A percentile compares a stretch with the other conserved stretches of the same genome.
Conservation (phyloP, 2,329 filamentous ascomycete genomes). For the Hymenoscyphus fructigenus region DNA sequence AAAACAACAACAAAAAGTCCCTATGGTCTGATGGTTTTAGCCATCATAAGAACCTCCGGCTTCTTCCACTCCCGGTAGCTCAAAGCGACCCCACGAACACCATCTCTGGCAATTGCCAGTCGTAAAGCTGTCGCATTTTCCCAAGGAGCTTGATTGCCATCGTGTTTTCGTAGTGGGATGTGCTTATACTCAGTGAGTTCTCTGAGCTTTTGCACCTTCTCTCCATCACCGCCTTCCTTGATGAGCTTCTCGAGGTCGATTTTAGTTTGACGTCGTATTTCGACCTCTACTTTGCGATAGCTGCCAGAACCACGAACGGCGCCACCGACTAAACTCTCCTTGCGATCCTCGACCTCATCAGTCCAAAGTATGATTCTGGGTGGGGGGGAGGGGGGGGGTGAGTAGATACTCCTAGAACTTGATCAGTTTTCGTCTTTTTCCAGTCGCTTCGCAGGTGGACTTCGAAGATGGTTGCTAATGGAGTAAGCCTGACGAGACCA, state of each 20-base stretch:
- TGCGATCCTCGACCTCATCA: constrained; percentile 25
- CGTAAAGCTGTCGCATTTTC: no score
- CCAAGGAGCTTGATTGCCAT: not conserved
- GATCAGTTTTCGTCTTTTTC: no score
- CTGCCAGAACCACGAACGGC: constrained; percentile 31
- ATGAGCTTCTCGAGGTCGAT: not conserved
- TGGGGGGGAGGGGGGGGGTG: not conserved
- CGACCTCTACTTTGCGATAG: constrained; percentile 21
- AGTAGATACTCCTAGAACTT: no score
- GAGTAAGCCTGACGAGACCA: no score
- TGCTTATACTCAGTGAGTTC: not conserved
- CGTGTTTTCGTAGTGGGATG: not conserved
- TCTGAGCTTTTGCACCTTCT: no score
- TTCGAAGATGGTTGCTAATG: no score
- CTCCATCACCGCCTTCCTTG: not conserved
- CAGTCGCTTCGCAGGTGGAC: no score
- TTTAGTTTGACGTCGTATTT: not conserved
- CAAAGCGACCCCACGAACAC: no score
- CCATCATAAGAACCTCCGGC: not conserved
- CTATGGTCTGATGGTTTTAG: not conserved
- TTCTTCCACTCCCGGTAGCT: not conserved
- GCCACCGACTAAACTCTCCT: constrained; percentile 23
- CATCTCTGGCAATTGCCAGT: no score
- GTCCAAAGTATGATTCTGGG: constrained; percentile 23
- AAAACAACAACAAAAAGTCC: no score